Conservation (phyloP, 495 filamentous ascomycete species). For the Tuber calosporum region DNA sequence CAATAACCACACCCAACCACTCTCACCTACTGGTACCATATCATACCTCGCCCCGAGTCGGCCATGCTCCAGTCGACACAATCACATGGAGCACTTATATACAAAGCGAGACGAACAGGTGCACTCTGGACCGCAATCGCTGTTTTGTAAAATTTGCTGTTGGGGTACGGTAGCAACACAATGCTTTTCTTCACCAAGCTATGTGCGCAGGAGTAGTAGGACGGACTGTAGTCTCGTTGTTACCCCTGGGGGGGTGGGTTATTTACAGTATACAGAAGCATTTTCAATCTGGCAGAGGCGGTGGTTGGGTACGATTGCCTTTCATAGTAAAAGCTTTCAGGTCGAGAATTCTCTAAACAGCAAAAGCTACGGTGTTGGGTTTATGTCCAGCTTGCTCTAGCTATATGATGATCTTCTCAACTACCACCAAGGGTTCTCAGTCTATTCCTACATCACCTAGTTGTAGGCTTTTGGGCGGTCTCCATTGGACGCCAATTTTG, state of each 20-base stretch:
- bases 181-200: neutral
- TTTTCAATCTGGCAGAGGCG: neutral
- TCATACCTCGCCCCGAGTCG: no score
- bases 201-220: neutral
- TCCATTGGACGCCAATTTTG: neutral
- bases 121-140: no score
- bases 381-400: neutral
- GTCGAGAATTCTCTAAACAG: neutral
- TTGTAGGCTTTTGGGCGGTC: neutral
- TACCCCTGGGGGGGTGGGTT: neutral
- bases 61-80: no score
- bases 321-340: no score
- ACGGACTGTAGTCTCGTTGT: neutral
- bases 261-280: neutral
- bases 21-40: no score
- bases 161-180: no score
- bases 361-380: neutral
- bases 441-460: neutral
- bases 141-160: no score
- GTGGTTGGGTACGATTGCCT: neutral
- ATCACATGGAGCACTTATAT: no score
- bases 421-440: neutral
- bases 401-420: neutral
- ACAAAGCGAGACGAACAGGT: no score
- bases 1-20: no score